A percentile compares a stretch with the other conserved stretches of the same genome.
phyloP scores from a whole-genome alignment of 2,329 filamentous ascomycete genomes.

The Phialophora tarda region DNA sequence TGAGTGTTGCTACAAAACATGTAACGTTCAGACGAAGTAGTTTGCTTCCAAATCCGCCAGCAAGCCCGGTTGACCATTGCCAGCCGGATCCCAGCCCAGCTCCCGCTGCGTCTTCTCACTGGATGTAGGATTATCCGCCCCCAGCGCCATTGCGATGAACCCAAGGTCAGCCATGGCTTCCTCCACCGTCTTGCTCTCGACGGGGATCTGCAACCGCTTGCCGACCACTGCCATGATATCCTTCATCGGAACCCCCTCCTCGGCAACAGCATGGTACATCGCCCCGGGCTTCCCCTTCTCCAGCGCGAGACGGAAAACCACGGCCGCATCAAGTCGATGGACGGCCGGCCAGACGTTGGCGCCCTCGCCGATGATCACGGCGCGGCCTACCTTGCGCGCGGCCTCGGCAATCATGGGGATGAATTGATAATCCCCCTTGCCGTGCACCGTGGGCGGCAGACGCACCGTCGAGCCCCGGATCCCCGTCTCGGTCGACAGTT shows the following conservation, averaged over 20 bases:
- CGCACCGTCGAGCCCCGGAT: conserved; percentile 48
- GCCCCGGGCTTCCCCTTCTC: conserved; percentile 48
- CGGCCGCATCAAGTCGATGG: conserved; percentile 49
- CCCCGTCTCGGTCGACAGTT: conserved; percentile 41
- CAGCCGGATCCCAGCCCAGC: conserved; percentile 46
- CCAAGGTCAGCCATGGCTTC: conserved; percentile 44
- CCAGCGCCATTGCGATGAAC: conserved; percentile 40
- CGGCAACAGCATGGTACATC: conserved; percentile 47
- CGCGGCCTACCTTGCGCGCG: conserved; percentile 43
- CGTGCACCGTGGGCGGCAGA: conserved; percentile 50
- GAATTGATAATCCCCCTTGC: conserved; percentile 45
- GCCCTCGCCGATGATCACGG: conserved; percentile 48
- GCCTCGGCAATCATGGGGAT: conserved; percentile 39
- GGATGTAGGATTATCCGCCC: conserved; percentile 44
- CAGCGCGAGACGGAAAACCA: conserved; percentile 47
- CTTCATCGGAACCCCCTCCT: conserved; percentile 46
- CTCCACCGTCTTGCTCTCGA: conserved; percentile 40
- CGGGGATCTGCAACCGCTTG: conserved; percentile 44
- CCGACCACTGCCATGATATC: conserved; percentile 48
- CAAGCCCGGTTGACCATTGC: conserved; percentile 32
- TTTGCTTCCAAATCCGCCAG: conserved; percentile 43
- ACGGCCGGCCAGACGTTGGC: conserved; percentile 47
- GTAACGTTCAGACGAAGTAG: conserved; percentile 36
- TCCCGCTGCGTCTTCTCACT: conserved; percentile 46
- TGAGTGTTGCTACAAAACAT: background rate